Percentiles rank a stretch among this genome's conserved stretches.
phyloP scores from a whole-genome alignment of 179 eudicot genomes.

The Spinacia oleracea region DNA sequence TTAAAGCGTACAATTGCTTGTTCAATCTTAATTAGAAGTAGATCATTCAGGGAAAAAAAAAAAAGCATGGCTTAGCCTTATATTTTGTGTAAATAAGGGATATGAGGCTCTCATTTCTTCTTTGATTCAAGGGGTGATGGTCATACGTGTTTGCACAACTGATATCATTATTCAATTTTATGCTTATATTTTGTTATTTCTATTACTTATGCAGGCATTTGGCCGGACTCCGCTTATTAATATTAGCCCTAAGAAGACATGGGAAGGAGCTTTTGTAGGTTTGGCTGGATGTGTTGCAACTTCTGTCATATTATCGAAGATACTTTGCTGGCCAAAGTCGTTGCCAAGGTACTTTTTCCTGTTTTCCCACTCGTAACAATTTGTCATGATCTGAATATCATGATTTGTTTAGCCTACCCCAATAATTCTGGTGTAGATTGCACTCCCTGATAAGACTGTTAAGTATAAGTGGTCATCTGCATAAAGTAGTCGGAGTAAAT shows the following conservation, averaged over 20 bases:
- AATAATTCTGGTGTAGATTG: neutral
- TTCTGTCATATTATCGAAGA: slow-evolving; percentile 57
- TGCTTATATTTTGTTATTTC: neutral
- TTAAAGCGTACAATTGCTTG: neutral
- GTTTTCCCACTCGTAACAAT: neutral
- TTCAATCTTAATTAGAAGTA: neutral
- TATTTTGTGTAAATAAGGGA: neutral
- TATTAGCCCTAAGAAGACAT: slow-evolving; percentile 94
- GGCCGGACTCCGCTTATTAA: slow-evolving; percentile 84
- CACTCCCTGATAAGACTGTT: neutral
- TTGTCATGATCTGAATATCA: neutral
- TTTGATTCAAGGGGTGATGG: neutral
- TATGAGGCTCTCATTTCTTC: neutral
- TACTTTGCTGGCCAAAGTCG: slow-evolving; percentile 78
- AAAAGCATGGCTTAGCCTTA: neutral
- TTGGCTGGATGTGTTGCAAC: slow-evolving; percentile 85
- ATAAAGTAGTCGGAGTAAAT: neutral
- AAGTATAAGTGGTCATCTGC: neutral
- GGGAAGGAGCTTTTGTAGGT: slow-evolving; percentile 93
- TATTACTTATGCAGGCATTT: slow-evolving; percentile 59
- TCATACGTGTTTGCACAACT: neutral
- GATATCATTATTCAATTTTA: neutral
- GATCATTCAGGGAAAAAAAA: too few species aligned
- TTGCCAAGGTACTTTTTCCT: slow-evolving; percentile 48
- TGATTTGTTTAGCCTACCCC: neutral